These are phyloP conservation scores for Ilyonectria mors-panacis DNA, from an alignment of 2,329 filamentous ascomycete genomes.

Conservation along the genomic window DNA sequence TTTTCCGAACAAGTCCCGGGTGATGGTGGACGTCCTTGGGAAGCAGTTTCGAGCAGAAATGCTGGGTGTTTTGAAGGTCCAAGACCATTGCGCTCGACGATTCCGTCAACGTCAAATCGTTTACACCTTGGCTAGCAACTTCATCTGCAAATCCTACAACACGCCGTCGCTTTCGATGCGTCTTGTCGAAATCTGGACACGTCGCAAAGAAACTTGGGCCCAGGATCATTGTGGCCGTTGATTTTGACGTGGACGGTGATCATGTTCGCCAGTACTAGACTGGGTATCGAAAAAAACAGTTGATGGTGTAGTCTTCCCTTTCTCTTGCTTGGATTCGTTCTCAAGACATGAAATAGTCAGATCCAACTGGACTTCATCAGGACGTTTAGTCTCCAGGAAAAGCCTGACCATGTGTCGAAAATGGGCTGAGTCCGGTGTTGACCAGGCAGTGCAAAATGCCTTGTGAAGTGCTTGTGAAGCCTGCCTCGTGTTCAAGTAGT, in stretches of 20 bases:
- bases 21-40: neutral
- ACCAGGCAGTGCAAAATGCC: constrained; percentile 8
- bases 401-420: constrained; percentile 1
- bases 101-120: neutral
- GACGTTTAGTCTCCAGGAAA: neutral
- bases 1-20: neutral
- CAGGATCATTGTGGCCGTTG: neutral
- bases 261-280: neutral
- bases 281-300: neutral
- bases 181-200: neutral
- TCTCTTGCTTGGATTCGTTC: neutral
- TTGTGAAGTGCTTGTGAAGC: constrained; percentile 7
- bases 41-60: neutral
- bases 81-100: neutral
- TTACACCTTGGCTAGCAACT: neutral
- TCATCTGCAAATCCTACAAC: neutral
- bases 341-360: constrained; percentile 7
- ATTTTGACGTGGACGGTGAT: neutral
- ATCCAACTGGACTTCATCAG: constrained; percentile 3
- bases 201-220: neutral
- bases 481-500: neutral
- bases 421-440: neutral
- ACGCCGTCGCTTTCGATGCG: neutral
- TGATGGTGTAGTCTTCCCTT: neutral
- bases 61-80: neutral